A percentile compares a stretch with the other conserved stretches of the same genome.
Conservation (phyloP, 345 rosid species). For the Populus nigra region DNA sequence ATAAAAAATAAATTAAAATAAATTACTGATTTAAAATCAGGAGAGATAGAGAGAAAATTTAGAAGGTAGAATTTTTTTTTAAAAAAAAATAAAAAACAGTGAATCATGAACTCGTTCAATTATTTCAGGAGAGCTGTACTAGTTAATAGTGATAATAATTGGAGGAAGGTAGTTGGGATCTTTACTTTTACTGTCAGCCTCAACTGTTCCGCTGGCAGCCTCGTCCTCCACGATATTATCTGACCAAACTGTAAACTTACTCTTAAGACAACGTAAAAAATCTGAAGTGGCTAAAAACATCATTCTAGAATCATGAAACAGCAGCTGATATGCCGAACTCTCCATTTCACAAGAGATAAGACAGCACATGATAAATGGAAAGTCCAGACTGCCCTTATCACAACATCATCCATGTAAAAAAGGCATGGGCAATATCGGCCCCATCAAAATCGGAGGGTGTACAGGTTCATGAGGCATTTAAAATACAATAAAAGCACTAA, state of each 20-base stretch:
- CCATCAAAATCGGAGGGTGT: background rate
- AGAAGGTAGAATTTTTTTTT: too few species aligned
- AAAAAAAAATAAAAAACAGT: too few species aligned
- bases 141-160: too few species aligned
- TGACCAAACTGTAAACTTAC: slow-evolving; percentile 1
- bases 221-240: background rate
- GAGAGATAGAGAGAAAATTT: too few species aligned
- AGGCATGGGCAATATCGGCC: slow-evolving; percentile 14
- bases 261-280: too few species aligned
- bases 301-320: slow-evolving; percentile 8
- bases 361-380: background rate
- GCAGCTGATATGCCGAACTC: background rate
- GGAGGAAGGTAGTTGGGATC: background rate
- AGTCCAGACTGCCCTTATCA: slow-evolving; percentile 1
- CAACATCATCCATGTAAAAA: too few species aligned
- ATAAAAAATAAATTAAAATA: too few species aligned
- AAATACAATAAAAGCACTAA: background rate
- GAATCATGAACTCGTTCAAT: too few species aligned
- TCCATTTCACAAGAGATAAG: background rate
- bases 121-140: too few species aligned
- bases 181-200: background rate
- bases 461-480: slow-evolving; percentile 4
- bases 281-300: too few species aligned
- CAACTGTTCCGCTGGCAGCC: background rate
- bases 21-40: too few species aligned